These are phyloP conservation scores for Lactuca saligna DNA, from an alignment of 129 eudicot genomes.

Conservation along the genomic window DNA sequence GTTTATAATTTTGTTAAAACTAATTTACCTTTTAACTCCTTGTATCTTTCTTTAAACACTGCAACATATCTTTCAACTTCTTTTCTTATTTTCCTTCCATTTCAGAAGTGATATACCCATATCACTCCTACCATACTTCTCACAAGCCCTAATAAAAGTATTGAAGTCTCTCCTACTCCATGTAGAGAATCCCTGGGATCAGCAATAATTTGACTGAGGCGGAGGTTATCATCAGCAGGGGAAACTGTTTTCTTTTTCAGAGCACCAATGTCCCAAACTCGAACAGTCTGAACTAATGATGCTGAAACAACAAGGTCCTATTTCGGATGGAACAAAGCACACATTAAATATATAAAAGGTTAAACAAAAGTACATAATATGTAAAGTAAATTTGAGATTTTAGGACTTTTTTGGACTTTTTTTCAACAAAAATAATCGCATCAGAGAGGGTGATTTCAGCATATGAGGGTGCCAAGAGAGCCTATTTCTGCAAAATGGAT, in stretches of 20 bases:
- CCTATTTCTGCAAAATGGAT: too few relatives aligned
- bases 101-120: constrained; percentile 75
- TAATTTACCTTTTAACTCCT: constrained; percentile 72
- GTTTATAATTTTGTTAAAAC: too few relatives aligned
- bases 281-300: constrained; percentile 83
- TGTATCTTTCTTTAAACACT: constrained; percentile 94
- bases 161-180: constrained; percentile 96
- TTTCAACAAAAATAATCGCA: too few relatives aligned
- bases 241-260: constrained; percentile 76
- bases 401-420: too few relatives aligned
- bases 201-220: constrained; percentile 48
- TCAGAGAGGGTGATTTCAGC: too few relatives aligned
- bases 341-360: constrained; percentile 54
- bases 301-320: constrained; percentile 88
- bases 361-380: too few relatives aligned
- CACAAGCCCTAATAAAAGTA: constrained; percentile 93
- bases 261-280: constrained; percentile 91
- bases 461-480: too few relatives aligned
- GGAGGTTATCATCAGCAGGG: constrained; percentile 78
- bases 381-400: too few relatives aligned
- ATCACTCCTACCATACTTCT: constrained; percentile 88
- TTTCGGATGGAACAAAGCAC: constrained; percentile 81
- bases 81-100: constrained; percentile 90
- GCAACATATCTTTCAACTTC: constrained; percentile 96
- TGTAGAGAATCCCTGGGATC: constrained; percentile 72